phyloP scores from a whole-genome alignment of 768 basidiomycete genomes.

The Panellus pusillus region DNA sequence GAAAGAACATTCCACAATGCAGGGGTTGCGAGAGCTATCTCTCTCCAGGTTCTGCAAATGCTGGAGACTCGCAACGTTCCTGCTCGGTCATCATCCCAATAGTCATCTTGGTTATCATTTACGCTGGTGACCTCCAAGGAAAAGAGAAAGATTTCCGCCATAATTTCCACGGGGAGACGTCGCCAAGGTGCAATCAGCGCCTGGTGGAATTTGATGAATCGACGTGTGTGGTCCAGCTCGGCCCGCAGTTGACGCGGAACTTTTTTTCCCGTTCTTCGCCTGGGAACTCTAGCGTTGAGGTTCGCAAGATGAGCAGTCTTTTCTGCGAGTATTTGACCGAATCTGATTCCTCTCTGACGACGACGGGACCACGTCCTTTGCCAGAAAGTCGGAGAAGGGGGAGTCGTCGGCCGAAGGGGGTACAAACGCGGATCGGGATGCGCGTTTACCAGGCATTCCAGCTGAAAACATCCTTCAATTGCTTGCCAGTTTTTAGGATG shows the following conservation, averaged over 20 bases:
- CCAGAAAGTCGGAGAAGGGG: slow-evolving; percentile 9
- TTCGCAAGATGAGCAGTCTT: slow-evolving; percentile 3
- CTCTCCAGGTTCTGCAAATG: slow-evolving; percentile 12
- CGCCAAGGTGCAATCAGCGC: slow-evolving; percentile 12
- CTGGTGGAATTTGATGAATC: slow-evolving; percentile 11
- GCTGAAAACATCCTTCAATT: too few relatives aligned
- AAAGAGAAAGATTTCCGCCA: slow-evolving; percentile 7
- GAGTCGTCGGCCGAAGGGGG: not conserved
- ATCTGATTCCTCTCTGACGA: slow-evolving; percentile 3
- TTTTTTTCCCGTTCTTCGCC: slow-evolving; percentile 3
- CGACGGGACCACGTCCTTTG: slow-evolving; percentile 4
- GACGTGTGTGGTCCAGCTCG: slow-evolving; percentile 8
- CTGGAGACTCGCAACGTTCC: slow-evolving; percentile 10
- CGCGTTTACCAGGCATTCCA: too few relatives aligned
- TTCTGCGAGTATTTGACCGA: slow-evolving; percentile 2
- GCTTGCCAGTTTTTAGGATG: too few relatives aligned
- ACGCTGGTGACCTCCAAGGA: not conserved
- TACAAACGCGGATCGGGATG: not conserved
- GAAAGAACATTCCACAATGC: slow-evolving; percentile 11
- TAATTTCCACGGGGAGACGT: slow-evolving; percentile 12
- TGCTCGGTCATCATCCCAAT: slow-evolving; percentile 8
- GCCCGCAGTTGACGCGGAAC: slow-evolving; percentile 11
- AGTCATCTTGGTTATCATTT: not conserved
- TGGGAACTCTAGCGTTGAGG: slow-evolving; percentile 15
- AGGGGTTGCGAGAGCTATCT: slow-evolving; percentile 9